Evolutionary conservation across 2,329 filamentous ascomycete genomes (phyloP).

Genomic region (Teratosphaeria viscida): DNA sequence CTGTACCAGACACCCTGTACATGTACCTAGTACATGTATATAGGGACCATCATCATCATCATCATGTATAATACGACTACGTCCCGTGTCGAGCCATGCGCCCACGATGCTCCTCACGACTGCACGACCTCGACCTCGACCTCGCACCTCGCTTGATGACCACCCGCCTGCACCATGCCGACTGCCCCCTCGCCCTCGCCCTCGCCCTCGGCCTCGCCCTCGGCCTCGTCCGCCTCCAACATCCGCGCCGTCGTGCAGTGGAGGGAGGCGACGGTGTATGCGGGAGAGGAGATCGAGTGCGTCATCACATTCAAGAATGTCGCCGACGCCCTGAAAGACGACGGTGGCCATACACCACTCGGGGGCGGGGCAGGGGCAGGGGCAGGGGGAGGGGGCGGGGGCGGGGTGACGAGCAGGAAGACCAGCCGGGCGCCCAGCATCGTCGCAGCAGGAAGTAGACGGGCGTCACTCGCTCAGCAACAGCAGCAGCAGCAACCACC

Average conservation of each 20-base stretch:
- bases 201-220: neutral
- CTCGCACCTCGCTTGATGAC: neutral
- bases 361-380: conserved; percentile 20
- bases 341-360: conserved; percentile 12
- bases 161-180: conserved; percentile 4
- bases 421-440: conserved; percentile 1
- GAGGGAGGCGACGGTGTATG: conserved; percentile 89
- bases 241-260: conserved; percentile 94
- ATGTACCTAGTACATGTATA: neutral
- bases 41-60: neutral
- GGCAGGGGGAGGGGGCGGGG: too few relatives aligned
- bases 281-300: conserved; percentile 90
- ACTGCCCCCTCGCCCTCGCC: neutral
- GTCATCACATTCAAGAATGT: conserved; percentile 94
- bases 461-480: neutral
- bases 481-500: neutral
- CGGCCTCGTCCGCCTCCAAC: conserved; percentile 42
- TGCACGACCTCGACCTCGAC: neutral
- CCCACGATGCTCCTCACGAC: conserved; percentile 1
- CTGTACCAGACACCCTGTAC: neutral
- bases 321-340: conserved; percentile 36
- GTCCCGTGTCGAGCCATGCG: too few relatives aligned
- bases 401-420: neutral
- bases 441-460: conserved; percentile 11
- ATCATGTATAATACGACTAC: neutral